phyloP scores from a whole-genome alignment of 176 grass and related monocot species.

The Ananas comosus region DNA sequence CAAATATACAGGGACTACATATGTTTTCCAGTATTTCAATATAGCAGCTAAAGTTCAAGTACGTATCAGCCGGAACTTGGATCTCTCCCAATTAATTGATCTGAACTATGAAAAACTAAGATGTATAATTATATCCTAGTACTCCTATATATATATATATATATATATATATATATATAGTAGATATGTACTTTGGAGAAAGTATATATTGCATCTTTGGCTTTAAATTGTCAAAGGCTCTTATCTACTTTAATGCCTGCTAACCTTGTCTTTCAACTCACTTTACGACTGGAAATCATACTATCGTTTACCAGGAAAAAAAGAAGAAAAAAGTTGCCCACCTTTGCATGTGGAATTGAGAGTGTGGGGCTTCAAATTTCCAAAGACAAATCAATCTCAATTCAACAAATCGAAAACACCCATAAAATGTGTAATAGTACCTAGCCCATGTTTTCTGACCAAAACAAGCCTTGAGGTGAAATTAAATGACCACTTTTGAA shows the following conservation, averaged over 20 bases:
- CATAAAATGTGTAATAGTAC: background rate
- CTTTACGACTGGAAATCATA: conserved; percentile 25
- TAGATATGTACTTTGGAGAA: background rate
- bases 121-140: too few relatives aligned
- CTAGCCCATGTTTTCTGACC: background rate
- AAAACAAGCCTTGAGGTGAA: background rate
- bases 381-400: background rate
- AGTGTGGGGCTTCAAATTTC: background rate
- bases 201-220: background rate
- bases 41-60: too few relatives aligned
- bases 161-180: background rate
- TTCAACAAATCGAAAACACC: background rate
- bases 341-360: conserved; percentile 1
- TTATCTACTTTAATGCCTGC: conserved; percentile 9
- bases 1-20: too few relatives aligned
- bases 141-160: background rate
- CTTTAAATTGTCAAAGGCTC: conserved; percentile 20
- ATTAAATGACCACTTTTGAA: background rate
- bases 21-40: too few relatives aligned
- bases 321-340: background rate
- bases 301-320: conserved; percentile 13
- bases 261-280: conserved; percentile 2
- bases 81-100: too few relatives aligned
- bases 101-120: too few relatives aligned
- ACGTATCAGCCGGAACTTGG: too few relatives aligned